phyloP scores from a whole-genome alignment of 2,329 filamentous ascomycete species.

The Arthrobotrys pseudoclavata region DNA sequence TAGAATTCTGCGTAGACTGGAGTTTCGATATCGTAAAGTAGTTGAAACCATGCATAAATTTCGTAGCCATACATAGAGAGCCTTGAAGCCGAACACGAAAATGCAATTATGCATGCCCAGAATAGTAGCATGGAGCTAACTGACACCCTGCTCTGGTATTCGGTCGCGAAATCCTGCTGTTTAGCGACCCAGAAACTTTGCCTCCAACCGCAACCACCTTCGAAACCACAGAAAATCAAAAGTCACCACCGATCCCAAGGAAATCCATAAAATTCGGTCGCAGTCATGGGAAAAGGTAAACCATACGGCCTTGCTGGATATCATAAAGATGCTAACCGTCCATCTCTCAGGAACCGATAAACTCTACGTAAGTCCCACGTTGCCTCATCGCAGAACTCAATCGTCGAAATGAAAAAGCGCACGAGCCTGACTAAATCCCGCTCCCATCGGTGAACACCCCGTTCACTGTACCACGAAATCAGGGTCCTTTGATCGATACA shows the following conservation, averaged over 20 bases:
- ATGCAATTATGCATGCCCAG: constrained; percentile 11
- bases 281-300: constrained; percentile 59
- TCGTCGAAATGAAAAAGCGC: constrained; percentile 7
- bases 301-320: not conserved
- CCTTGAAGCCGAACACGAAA: not conserved
- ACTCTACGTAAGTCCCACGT: constrained; percentile 66
- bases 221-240: not conserved
- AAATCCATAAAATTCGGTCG: not conserved
- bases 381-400: constrained; percentile 7
- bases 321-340: constrained; percentile 9
- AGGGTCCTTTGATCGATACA: constrained; percentile 63
- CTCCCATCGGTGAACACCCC: constrained; percentile 23
- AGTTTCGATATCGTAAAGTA: constrained; percentile 4
- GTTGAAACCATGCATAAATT: not conserved
- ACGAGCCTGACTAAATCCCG: constrained; percentile 57
- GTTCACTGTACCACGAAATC: constrained; percentile 24
- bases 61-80: not conserved
- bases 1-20: not conserved
- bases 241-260: not conserved
- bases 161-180: constrained; percentile 26
- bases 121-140: constrained; percentile 5
- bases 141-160: not conserved
- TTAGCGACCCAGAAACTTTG: constrained; percentile 11
- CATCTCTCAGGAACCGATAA: constrained; percentile 71
- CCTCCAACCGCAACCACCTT: constrained; percentile 20